Conservation (phyloP, 1,284 basidiomycete species). For the Trichosporon inkin region DNA sequence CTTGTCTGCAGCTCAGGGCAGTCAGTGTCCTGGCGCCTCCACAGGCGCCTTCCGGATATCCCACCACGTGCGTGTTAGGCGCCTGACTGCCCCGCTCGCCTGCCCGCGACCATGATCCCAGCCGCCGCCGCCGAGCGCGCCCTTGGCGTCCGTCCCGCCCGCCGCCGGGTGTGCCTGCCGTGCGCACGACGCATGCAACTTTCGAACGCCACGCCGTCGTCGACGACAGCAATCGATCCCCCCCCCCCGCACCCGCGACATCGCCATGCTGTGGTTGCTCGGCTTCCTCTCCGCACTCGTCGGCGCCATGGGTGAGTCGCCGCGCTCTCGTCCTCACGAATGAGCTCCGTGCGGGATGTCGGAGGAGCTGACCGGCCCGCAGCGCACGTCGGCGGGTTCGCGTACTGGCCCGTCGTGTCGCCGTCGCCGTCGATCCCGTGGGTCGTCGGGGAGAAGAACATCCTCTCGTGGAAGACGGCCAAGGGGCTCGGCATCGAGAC, state of each 20-base stretch:
- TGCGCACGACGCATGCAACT: no score
- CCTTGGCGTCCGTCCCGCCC: no score
- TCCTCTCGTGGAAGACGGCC: constrained; percentile 44
- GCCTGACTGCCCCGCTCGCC: no score
- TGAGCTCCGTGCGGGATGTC: not conserved
- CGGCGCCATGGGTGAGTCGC: not conserved
- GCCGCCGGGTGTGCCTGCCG: no score
- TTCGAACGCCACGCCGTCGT: no score
- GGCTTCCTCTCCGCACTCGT: constrained; percentile 1
- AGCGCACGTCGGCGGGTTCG: constrained; percentile 6
- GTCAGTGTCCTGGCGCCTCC: no score
- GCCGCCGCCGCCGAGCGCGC: no score
- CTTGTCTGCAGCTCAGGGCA: no score
- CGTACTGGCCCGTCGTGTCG: constrained; percentile 46
- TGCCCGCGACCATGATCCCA: no score
- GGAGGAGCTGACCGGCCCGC: not conserved
- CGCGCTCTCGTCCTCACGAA: not conserved
- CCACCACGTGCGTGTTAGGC: no score
- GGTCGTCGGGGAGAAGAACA: constrained; percentile 45
- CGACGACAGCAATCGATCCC: not conserved
- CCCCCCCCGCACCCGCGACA: not conserved
- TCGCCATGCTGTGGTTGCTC: constrained; percentile 3
- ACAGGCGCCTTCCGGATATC: no score
- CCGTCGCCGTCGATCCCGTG: constrained; percentile 40
- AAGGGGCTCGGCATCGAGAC: constrained; percentile 44